These are phyloP conservation scores for Didymella lethalis DNA, from an alignment of 2,329 filamentous ascomycete genomes.

Conservation along the genomic window DNA sequence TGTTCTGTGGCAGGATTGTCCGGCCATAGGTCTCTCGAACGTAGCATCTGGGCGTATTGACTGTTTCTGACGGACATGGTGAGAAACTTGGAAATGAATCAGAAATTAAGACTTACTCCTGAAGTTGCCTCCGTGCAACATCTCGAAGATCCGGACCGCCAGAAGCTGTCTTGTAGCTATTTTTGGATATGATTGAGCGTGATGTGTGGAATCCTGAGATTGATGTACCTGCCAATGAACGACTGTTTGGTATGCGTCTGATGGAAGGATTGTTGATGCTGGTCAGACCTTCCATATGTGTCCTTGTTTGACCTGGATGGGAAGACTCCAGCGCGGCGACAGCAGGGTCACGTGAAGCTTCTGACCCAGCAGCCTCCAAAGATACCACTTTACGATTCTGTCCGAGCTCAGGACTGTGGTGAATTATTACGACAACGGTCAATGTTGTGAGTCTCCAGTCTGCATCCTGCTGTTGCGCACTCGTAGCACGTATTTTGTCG, in stretches of 20 bases:
- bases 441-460: neutral
- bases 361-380: neutral
- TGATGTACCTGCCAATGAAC: neutral
- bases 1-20: neutral
- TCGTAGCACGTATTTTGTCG: neutral
- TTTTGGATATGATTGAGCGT: neutral
- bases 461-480: neutral
- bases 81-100: neutral
- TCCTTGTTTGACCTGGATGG: neutral
- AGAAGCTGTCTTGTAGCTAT: neutral
- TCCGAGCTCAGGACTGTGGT: neutral
- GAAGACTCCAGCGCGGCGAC: neutral
- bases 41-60: conserved; percentile 1
- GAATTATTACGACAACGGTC: neutral
- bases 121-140: neutral
- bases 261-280: neutral
- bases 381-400: neutral
- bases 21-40: neutral
- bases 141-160: neutral
- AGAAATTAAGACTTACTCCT: neutral
- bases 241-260: neutral
- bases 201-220: neutral
- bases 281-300: neutral
- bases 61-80: neutral
- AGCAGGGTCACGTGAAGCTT: neutral